Base-by-base conservation (phyloP, 129 eudicot genomes). In the Oenanthe sinensis region DNA sequence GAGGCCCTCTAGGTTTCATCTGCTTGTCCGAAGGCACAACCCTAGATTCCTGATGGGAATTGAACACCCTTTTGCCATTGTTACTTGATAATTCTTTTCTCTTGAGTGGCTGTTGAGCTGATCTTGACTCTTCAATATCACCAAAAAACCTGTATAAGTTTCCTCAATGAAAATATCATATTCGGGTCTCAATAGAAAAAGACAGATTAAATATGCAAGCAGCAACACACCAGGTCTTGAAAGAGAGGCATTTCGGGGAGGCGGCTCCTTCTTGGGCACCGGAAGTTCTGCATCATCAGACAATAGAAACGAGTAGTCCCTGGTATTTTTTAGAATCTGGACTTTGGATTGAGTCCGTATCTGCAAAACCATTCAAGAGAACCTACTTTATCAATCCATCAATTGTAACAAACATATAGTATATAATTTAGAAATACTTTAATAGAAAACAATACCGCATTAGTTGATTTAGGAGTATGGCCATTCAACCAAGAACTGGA, bases 201-300 rank as follows among this genome's bases (percentile, higher is more conserved):
- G 45, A 37, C 37, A 80, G 71, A 79, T 22, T 13, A 37, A 36
- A 12, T 77, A 75, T 10, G 37, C 70, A 74, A 76, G 58, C 40
- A 60, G 80, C 33, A 70, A 78, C 90, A 79, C 75, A 95, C 97
- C 99, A 52, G 92, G 71, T 71, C 49, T 85, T 49, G 85, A 84
- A 74, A 81, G 75, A 39, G 85, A 85, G 33, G 75, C 81, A 71
- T 78, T 86, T 81, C 78, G 81, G 5, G 85, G 84, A 5, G 80
- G 92, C 37, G 89, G 89, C 43, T 70, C 86, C 74, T 87, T 89
- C 43, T 82, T 71, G 44, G 94, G 91, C 68, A 84, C 80, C 33
- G 99, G 97, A 79, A 88, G 76, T 71, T 92, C 99, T 12, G 97
- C 92, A 87, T 92, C 99, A 80, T 96, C 97, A 10, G 97, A 90